Evolutionary conservation across 1,284 basidiomycete genomes (phyloP), one percentile per base, ranked within the genome.

Genomic region (Grifola frondosa): DNA sequence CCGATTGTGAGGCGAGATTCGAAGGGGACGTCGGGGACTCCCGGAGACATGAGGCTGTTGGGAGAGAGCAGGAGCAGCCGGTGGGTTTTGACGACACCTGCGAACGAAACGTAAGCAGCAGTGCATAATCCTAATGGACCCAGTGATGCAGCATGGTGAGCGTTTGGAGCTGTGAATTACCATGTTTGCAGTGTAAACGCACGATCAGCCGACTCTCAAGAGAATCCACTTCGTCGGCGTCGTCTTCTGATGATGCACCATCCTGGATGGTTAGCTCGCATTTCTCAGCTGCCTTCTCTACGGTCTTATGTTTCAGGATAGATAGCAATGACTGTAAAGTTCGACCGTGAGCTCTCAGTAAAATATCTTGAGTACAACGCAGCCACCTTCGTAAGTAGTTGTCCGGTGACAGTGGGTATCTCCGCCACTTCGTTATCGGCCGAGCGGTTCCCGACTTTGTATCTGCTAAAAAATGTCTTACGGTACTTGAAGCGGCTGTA

Each of bases 61-160:
- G 78, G 74, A 3, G 75, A 70, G 38, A 78, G 70, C 17, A 91
- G 66, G 15, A 81, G 68, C 11, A 91, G 66, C 13, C 80, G 75
- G 62, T 91, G 88, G 0, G 88, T 91, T 65, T 90, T 91, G 17
- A 87, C 65, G 42, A 91, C 80, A 38, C 86, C 88, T 90, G 42
- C 12, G 21, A 28, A 24, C 26, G 2, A 20, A n/a, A 26, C 26
- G 53, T 42, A 30, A 13, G n/a, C n/a, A n/a, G n/a, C n/a, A n/a
- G n/a, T n/a, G n/a, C n/a, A n/a, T n/a, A n/a, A n/a, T n/a, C n/a
- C n/a, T n/a, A n/a, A n/a, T n/a, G n/a, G n/a, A n/a, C n/a, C n/a
- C n/a, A n/a, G n/a, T n/a, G n/a, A n/a, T n/a, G n/a, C n/a, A n/a
- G n/a, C n/a, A n/a, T n/a, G n/a, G n/a, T n/a, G n/a, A n/a, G n/a